Evolutionary conservation across 2,329 filamentous ascomycete genomes (phyloP).

Genomic region (Fusarium transvaalense): DNA sequence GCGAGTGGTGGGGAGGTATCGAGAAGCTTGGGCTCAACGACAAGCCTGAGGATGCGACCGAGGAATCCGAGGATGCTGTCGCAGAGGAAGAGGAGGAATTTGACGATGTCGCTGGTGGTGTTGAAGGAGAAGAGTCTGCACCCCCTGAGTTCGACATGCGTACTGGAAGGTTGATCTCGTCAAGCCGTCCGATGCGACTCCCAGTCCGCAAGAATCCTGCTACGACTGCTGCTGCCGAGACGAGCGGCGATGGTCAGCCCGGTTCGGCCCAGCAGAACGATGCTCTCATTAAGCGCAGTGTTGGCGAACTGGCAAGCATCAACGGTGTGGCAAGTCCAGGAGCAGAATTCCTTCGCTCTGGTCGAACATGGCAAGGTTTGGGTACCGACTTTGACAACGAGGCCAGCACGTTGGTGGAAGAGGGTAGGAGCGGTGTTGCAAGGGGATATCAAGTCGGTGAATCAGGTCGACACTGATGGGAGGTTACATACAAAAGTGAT

Average conservation of each 20-base stretch:
- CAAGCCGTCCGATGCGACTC: conserved; percentile 79
- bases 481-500: conserved; percentile 14
- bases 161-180: conserved; percentile 84
- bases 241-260: background rate
- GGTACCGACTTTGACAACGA: conserved; percentile 83
- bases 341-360: conserved; percentile 84
- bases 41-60: conserved; percentile 41
- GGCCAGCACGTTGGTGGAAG: conserved; percentile 78
- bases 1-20: conserved; percentile 90
- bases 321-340: conserved; percentile 91
- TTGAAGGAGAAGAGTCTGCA: conserved; percentile 77
- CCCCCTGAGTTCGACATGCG: conserved; percentile 93
- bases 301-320: conserved; percentile 80
- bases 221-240: conserved; percentile 9
- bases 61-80: conserved; percentile 22
- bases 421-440: conserved; percentile 89
- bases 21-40: conserved; percentile 70
- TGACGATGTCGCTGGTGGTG: conserved; percentile 57
- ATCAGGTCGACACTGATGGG: conserved; percentile 46
- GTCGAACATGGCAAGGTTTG: conserved; percentile 91
- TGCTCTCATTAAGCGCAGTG: conserved; percentile 68
- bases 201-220: conserved; percentile 50
- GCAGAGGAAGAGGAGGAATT: conserved; percentile 31
- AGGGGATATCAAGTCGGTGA: conserved; percentile 86
- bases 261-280: conserved; percentile 16